Evolutionary conservation across 202 grass and related monocot genomes (phyloP).

Genomic region (Musa balbisiana): DNA sequence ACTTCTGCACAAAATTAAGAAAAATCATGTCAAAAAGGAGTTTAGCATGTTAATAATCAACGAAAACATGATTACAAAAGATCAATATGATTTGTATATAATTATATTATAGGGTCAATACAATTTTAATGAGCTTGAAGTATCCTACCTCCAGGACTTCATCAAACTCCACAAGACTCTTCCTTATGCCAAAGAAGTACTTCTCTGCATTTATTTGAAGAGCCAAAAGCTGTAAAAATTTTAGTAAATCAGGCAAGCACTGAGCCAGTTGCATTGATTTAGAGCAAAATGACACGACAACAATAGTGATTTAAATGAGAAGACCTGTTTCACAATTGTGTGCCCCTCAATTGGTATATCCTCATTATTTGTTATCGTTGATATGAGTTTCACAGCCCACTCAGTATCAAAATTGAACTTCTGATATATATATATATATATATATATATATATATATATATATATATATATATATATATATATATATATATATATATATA

Average conservation of each 20-base stretch:
- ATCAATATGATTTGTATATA: not conserved
- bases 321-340: constrained; percentile 82
- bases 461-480: too few species aligned
- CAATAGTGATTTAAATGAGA: constrained; percentile 17
- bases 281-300: not conserved
- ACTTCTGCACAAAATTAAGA: not conserved
- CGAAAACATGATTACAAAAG: not conserved
- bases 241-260: not conserved
- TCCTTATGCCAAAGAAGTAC: constrained; percentile 92
- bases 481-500: too few species aligned
- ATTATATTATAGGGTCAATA: not conserved
- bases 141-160: constrained; percentile 74
- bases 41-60: not conserved
- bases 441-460: too few species aligned
- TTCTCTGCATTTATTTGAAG: constrained; percentile 99
- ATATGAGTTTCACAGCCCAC: constrained; percentile 92
- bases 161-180: constrained; percentile 98
- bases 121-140: not conserved
- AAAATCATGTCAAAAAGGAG: not conserved
- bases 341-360: constrained; percentile 78
- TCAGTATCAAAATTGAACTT: constrained; percentile 99
- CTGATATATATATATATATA: too few species aligned
- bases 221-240: constrained; percentile 61
- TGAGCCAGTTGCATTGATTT: not conserved
- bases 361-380: constrained; percentile 86